phyloP scores from a whole-genome alignment of 371 early-diverging fungal species.

The Mucor plumbeus region DNA sequence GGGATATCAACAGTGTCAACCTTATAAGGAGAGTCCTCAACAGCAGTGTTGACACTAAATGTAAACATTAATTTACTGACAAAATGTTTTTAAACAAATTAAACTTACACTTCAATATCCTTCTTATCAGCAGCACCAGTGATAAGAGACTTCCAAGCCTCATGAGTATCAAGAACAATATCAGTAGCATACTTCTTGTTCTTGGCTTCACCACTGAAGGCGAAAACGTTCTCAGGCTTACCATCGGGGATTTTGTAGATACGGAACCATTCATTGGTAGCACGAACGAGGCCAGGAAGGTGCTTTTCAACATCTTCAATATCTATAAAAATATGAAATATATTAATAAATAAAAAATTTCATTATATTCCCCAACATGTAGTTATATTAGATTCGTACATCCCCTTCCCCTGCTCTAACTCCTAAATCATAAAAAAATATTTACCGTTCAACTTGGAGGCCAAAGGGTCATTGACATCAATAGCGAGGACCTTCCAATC shows the following conservation, averaged over 20 bases:
- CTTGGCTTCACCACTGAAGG: conserved; percentile 94
- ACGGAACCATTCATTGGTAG: conserved; percentile 96
- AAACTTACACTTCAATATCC: conserved; percentile 69
- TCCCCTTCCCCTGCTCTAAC: background rate
- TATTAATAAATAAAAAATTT: background rate
- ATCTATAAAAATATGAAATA: conserved; percentile 44
- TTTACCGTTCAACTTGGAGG: conserved; percentile 80
- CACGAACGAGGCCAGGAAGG: conserved; percentile 90
- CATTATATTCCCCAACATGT: background rate
- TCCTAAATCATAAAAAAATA: conserved; percentile 1
- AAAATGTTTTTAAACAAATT: background rate
- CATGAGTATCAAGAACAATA: conserved; percentile 92
- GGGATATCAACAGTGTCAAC: conserved; percentile 71
- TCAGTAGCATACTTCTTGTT: conserved; percentile 93
- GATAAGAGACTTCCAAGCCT: conserved; percentile 94
- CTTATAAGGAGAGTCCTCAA: conserved; percentile 77
- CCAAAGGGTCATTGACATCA: conserved; percentile 90
- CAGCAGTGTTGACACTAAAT: conserved; percentile 70
- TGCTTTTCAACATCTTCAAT: conserved; percentile 94
- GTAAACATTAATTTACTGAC: background rate
- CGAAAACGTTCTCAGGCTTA: conserved; percentile 95
- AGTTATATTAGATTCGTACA: background rate
- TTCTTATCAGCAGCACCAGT: conserved; percentile 71
- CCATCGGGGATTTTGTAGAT: conserved; percentile 98
- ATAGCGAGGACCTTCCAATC: conserved; percentile 98